These are phyloP conservation scores for Cocos nucifera DNA, from an alignment of 176 grass and related monocot genomes.

Conservation along the genomic window DNA sequence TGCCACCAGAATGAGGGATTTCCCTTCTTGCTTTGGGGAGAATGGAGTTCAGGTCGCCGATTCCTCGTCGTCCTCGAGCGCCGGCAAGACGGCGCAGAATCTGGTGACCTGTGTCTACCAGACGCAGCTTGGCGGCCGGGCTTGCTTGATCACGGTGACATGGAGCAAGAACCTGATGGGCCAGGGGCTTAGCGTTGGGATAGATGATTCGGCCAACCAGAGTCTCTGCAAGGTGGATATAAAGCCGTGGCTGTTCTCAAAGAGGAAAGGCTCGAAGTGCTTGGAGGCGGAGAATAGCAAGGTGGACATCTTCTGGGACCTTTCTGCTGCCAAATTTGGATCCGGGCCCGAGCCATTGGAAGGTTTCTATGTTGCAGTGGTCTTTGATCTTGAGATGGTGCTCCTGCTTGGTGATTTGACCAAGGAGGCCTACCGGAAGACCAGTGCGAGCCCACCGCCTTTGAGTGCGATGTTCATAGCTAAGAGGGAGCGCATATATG, in stretches of 20 bases:
- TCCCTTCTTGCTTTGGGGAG: slow-evolving; percentile 43
- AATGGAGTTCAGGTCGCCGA: slow-evolving; percentile 34
- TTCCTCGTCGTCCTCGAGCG: slow-evolving; percentile 18
- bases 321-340: slow-evolving; percentile 31
- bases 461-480: slow-evolving; percentile 33
- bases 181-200: slow-evolving; percentile 27
- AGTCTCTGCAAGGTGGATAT: slow-evolving; percentile 46
- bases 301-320: slow-evolving; percentile 44
- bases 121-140: slow-evolving; percentile 23
- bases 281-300: slow-evolving; percentile 23
- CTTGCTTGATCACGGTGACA: slow-evolving; percentile 34
- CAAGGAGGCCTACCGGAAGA: background rate
- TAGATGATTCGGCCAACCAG: slow-evolving; percentile 29
- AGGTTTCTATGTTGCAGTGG: slow-evolving; percentile 38
- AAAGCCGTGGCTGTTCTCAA: slow-evolving; percentile 49
- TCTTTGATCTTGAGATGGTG: slow-evolving; percentile 34
- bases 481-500: slow-evolving; percentile 44
- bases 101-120: slow-evolving; percentile 43
- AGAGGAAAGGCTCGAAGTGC: slow-evolving; percentile 40
- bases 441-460: slow-evolving; percentile 3
- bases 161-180: slow-evolving; percentile 43
- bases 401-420: slow-evolving; percentile 34
- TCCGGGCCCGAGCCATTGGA: slow-evolving; percentile 35
- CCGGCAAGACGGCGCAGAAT: slow-evolving; percentile 19
- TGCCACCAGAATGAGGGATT: slow-evolving; percentile 34